These are phyloP conservation scores for Xylaria palmicola DNA, from an alignment of 495 filamentous ascomycete genomes.

Conservation along the genomic window DNA sequence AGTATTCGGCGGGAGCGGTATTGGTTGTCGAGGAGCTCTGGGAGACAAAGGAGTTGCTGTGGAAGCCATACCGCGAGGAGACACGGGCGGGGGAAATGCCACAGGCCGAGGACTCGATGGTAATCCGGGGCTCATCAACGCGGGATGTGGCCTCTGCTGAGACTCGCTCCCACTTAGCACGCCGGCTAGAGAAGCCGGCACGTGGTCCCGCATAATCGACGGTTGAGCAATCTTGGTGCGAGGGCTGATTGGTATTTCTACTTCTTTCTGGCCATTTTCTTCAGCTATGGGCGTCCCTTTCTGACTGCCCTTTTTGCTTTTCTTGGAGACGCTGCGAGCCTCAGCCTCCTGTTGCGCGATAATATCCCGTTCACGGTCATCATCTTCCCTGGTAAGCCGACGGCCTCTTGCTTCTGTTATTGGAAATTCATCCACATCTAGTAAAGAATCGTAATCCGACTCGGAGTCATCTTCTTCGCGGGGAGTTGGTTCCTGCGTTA, in stretches of 20 bases:
- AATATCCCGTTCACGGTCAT: slow-evolving; percentile 75
- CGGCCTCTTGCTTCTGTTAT: slow-evolving; percentile 67
- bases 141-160: slow-evolving; percentile 44
- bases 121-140: slow-evolving; percentile 80
- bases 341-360: slow-evolving; percentile 62
- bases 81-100: slow-evolving; percentile 66
- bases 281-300: slow-evolving; percentile 39
- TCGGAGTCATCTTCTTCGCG: slow-evolving; percentile 61
- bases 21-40: slow-evolving; percentile 64
- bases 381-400: slow-evolving; percentile 82
- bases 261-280: slow-evolving; percentile 14
- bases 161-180: slow-evolving; percentile 40
- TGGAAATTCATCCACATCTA: slow-evolving; percentile 62
- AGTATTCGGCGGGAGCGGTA: slow-evolving; percentile 62
- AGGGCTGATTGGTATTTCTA: slow-evolving; percentile 33
- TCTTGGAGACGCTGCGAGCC: slow-evolving; percentile 63
- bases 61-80: slow-evolving; percentile 56
- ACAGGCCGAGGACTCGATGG: slow-evolving; percentile 88
- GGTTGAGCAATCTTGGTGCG: slow-evolving; percentile 23
- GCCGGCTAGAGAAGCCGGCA: slow-evolving; percentile 48
- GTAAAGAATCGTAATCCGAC: slow-evolving; percentile 80
- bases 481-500: slow-evolving; percentile 44
- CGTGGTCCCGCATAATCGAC: slow-evolving; percentile 26
- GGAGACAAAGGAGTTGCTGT: slow-evolving; percentile 68
- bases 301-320: slow-evolving; percentile 55